Evolutionary conservation across 1,139 yeast genomes (phyloP).

Genomic region (Taiozyma sp.): DNA sequence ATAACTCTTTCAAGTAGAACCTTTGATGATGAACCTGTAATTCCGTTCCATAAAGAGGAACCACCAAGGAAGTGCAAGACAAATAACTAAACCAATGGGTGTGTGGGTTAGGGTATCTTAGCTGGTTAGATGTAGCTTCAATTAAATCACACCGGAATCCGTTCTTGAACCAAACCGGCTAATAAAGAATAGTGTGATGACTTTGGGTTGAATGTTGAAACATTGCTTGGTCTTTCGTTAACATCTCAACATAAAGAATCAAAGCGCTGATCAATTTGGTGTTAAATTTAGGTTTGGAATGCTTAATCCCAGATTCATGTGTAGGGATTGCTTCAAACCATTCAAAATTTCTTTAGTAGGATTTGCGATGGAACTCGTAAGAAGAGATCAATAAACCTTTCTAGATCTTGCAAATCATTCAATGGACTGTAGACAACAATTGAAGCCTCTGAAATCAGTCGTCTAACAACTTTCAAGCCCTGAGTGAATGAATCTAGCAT

Average conservation of each 20-base stretch:
- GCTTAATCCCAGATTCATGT: constrained; percentile 65
- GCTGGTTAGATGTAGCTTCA: constrained; percentile 82
- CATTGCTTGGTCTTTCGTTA: constrained; percentile 43
- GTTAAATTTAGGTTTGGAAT: constrained; percentile 53
- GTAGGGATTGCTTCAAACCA: constrained; percentile 52
- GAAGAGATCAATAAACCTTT: constrained; percentile 75
- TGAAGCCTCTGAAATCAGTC: constrained; percentile 66
- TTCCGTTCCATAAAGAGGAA: constrained; percentile 48
- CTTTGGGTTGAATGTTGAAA: constrained; percentile 53
- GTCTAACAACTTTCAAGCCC: constrained; percentile 63
- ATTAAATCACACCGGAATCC: constrained; percentile 72
- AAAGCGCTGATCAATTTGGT: constrained; percentile 69
- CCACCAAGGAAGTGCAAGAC: constrained; percentile 65
- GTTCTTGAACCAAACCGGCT: constrained; percentile 59
- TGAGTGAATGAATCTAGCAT: constrained; percentile 82
- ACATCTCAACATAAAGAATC: constrained; percentile 77
- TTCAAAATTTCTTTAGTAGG: constrained; percentile 55
- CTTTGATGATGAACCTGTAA: constrained; percentile 73
- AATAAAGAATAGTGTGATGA: constrained; percentile 69
- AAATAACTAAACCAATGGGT: constrained; percentile 85
- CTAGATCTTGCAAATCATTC: constrained; percentile 57
- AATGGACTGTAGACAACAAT: constrained; percentile 54
- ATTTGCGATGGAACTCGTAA: constrained; percentile 75
- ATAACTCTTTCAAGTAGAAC: constrained; percentile 82
- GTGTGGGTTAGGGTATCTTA: constrained; percentile 90